Evolutionary conservation across 768 basidiomycete genomes (phyloP).

Genomic region (Lactifluus hygrophoroides): DNA sequence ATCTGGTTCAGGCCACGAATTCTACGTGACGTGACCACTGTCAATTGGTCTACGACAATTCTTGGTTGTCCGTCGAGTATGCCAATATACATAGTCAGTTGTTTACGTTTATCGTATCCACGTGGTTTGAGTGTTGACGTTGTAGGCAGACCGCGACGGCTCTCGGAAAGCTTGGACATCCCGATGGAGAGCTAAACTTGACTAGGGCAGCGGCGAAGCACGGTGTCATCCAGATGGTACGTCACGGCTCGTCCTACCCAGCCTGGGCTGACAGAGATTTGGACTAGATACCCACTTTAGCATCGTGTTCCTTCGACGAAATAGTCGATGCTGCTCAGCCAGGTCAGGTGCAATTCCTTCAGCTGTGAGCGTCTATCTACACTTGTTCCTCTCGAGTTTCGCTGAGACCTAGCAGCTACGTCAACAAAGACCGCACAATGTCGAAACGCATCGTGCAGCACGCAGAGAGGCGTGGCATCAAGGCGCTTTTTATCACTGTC

Average conservation of each 20-base stretch:
- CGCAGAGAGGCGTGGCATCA: slow-evolving; percentile 85
- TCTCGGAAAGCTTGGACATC: slow-evolving; percentile 90
- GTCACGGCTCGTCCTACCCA: neutral
- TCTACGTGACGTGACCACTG: slow-evolving; percentile 71
- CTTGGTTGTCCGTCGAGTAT: slow-evolving; percentile 66
- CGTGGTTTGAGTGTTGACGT: neutral
- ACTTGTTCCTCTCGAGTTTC: neutral
- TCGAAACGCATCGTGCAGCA: slow-evolving; percentile 84
- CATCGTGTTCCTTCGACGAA: slow-evolving; percentile 94
- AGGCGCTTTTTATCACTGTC: slow-evolving; percentile 93
- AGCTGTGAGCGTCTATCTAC: slow-evolving; percentile 44
- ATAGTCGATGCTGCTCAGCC: slow-evolving; percentile 79
- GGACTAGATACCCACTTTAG: slow-evolving; percentile 82
- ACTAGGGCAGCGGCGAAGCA: slow-evolving; percentile 83
- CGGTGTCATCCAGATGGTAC: slow-evolving; percentile 65
- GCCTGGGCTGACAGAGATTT: neutral
- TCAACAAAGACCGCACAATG: slow-evolving; percentile 81
- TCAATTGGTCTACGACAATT: slow-evolving; percentile 82
- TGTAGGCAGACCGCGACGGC: slow-evolving; percentile 62
- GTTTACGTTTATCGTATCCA: neutral
- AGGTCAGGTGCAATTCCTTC: slow-evolving; percentile 77
- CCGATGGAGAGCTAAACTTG: slow-evolving; percentile 87
- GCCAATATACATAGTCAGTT: slow-evolving; percentile 76
- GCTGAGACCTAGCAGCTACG: slow-evolving; percentile 47
- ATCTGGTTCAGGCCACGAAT: slow-evolving; percentile 31